These are phyloP conservation scores for Leishmania guyanensis DNA, from an alignment of 208 protist genomes.

Conservation along the genomic window DNA sequence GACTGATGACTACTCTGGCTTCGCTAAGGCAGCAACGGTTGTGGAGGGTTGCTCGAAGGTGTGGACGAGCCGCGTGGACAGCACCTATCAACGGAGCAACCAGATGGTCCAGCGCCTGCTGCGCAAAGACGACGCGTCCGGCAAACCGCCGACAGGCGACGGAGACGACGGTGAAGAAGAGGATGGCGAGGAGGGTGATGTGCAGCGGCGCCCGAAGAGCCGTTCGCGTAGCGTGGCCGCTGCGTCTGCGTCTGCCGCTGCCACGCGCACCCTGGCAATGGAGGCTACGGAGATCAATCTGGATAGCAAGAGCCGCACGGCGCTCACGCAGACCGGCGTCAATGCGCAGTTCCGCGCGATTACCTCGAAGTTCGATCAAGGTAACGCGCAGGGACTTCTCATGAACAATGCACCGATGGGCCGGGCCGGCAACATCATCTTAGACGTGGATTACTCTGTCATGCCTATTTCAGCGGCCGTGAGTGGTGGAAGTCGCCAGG, in stretches of 20 bases:
- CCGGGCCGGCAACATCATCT: constrained; percentile 76
- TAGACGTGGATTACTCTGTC: constrained; percentile 85
- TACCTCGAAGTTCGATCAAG: constrained; percentile 91
- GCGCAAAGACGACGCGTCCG: constrained; percentile 64
- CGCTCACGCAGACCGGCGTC: constrained; percentile 74
- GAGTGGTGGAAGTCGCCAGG: constrained; percentile 9
- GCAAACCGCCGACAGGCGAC: constrained; percentile 25
- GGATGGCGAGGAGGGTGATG: constrained; percentile 15
- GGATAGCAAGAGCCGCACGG: constrained; percentile 65
- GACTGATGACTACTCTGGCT: constrained; percentile 84
- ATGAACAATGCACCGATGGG: constrained; percentile 87
- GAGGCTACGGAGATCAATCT: constrained; percentile 86
- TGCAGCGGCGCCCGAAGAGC: constrained; percentile 22
- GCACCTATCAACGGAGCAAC: constrained; percentile 85
- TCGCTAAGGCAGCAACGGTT: constrained; percentile 91
- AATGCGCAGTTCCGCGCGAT: constrained; percentile 90
- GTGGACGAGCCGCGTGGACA: constrained; percentile 92
- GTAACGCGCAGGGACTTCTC: constrained; percentile 86
- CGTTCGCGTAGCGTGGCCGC: constrained; percentile 25
- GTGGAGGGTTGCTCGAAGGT: constrained; percentile 94
- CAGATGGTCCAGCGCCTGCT: constrained; percentile 88
- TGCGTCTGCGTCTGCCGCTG: constrained; percentile 20
- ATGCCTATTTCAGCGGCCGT: constrained; percentile 21
- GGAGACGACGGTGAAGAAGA: constrained; percentile 36
- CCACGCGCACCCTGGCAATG: constrained; percentile 75